Evolutionary conservation across 768 basidiomycete species (phyloP), one percentile per base, ranked within the genome.

Genomic region (Austroboletus eburneus): DNA sequence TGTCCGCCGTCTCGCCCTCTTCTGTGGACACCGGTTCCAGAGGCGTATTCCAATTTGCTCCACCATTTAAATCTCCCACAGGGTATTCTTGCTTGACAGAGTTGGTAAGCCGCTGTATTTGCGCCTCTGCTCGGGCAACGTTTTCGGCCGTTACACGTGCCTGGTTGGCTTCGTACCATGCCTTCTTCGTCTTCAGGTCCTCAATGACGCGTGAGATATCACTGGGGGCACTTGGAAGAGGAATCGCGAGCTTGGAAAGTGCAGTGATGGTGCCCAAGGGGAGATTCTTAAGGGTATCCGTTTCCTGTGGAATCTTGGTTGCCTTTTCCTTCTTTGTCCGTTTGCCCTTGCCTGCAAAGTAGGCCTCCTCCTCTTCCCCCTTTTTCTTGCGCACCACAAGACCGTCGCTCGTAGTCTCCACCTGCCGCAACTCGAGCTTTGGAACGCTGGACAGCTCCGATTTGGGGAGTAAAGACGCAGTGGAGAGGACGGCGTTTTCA

Each of bases 121-220:
- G 79, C 13, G 75, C 77, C 64, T 91, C 85, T 12, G 85, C 91
- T 68, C 87, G 87, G 32, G 82, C 79, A 42, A 92, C 71, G 56
- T 89, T 88, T 60, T 89, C 87, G 5, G 79, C 77, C 2, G 90
- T 91, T 52, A 78, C 79, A 20, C 80, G 81, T 22, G 78, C 79
- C 67, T 94, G 92, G 70, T 98, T 98, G 25, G 89, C 94, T 64
- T 87, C 83, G 59, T 82, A 96, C 92, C 93, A 98, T 20, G 83
- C 76, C 72, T 93, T 93, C 78, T 98, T 99, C 42, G 81, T 89
- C 67, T 87, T 87, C 48, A 99, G 76, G 64, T 96, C 90, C 60
- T 90, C 87, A 46, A 98, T 74, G 39, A 91, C 80, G 43, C 91
- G 87, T 44, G 83, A 77, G 27, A 93, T 77, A 53, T 99, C 94